Percentiles rank a stretch among this genome's conserved stretches.
These are phyloP conservation scores for Bassia scoparia DNA, from an alignment of 148 eudicot genomes.

Conservation along the genomic window DNA sequence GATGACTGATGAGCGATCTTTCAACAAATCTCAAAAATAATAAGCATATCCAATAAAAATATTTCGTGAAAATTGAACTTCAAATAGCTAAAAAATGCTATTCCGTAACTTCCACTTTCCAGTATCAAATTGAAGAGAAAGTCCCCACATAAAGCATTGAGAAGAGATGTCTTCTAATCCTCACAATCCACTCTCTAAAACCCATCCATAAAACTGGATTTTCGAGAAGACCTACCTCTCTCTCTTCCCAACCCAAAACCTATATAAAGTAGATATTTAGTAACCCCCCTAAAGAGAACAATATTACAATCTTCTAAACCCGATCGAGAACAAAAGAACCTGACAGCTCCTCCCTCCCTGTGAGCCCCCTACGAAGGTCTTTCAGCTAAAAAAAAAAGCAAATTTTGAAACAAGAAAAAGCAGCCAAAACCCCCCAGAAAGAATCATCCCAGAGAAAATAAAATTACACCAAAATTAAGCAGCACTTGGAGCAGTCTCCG, in stretches of 20 bases:
- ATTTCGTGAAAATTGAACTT: background rate
- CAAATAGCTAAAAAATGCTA: background rate
- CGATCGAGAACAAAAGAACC: conserved; percentile 16
- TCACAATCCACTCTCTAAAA: conserved; percentile 11
- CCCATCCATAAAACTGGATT: conserved; percentile 27
- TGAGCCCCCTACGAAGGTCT: conserved; percentile 3
- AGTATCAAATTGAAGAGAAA: conserved; percentile 2
- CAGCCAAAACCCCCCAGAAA: conserved; percentile 6
- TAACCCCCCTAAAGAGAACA: background rate
- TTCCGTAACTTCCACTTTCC: background rate
- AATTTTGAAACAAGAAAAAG: background rate
- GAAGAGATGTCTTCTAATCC: background rate
- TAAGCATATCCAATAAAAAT: background rate
- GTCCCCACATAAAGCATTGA: background rate
- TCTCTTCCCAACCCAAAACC: conserved; percentile 1
- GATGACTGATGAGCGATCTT: too few species aligned
- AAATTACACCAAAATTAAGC: conserved; percentile 13
- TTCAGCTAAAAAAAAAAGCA: background rate
- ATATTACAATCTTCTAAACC: conserved; percentile 22
- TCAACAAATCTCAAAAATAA: background rate
- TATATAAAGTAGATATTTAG: background rate
- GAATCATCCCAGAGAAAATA: background rate
- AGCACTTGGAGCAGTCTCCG: conserved; percentile 24
- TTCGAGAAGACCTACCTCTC: conserved; percentile 5
- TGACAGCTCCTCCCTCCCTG: conserved; percentile 10